Conservation (phyloP, 805 yeast species). For the Metschnikowia kunwiensis region DNA sequence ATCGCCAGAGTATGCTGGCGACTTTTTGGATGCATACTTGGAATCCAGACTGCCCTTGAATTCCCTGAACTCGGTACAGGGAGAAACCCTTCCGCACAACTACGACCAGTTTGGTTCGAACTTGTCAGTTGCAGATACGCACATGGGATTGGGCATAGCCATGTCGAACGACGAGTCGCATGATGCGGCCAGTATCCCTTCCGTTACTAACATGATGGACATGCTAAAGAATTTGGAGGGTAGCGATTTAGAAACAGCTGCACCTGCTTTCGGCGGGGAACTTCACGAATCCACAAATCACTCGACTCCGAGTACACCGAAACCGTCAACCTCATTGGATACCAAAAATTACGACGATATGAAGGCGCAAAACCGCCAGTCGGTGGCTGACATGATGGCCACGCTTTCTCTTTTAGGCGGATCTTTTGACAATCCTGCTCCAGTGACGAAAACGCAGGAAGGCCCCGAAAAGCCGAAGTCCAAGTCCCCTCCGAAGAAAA, state of each 20-base stretch:
- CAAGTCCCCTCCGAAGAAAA: background rate
- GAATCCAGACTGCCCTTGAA: slow-evolving; percentile 10
- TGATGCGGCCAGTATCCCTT: background rate
- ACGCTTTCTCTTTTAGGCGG: slow-evolving; percentile 23
- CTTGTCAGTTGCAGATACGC: too few species aligned
- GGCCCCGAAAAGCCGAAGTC: background rate
- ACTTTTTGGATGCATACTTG: slow-evolving; percentile 18
- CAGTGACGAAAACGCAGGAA: background rate
- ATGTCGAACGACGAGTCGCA: background rate
- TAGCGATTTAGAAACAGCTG: too few species aligned
- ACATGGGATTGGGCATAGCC: slow-evolving; percentile 7
- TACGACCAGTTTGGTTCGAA: too few species aligned
- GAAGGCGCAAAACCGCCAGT: slow-evolving; percentile 14
- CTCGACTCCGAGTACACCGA: too few species aligned
- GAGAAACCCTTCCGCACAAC: too few species aligned
- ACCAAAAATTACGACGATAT: too few species aligned
- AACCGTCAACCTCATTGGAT: too few species aligned
- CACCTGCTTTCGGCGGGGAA: too few species aligned
- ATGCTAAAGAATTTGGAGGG: slow-evolving; percentile 5
- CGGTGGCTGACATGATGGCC: slow-evolving; percentile 31
- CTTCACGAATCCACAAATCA: too few species aligned
- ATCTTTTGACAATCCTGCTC: slow-evolving; percentile 1
- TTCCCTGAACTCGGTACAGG: background rate
- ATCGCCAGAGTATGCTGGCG: slow-evolving; percentile 18
- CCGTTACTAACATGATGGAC: slow-evolving; percentile 10